Base-by-base conservation (phyloP, 106 monocot species). In the Iris macrosiphon region DNA sequence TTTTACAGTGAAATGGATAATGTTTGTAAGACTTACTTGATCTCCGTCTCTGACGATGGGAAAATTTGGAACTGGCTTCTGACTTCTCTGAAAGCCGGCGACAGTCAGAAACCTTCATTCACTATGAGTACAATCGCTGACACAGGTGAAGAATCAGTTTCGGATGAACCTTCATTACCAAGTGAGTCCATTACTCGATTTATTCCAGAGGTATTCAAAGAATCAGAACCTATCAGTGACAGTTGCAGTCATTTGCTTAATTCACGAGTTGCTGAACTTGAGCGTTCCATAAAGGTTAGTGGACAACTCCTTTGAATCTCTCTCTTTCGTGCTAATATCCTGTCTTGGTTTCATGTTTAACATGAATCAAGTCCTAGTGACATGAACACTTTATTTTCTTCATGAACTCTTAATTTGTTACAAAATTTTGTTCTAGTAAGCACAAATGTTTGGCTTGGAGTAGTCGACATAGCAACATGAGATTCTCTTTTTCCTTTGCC, bases 11-110 rank as follows among this genome's bases (percentile, higher is more conserved):
- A 64, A 19, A 19, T 23, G 11, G 42, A 45, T 40, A 16, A 64
- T 68, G 53, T 27, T 68, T 57, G 61, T 10, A 76, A 57, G 60
- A 67, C 68, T 72, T 34, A 69, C 57, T 55, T 98, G 22, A 55
- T 87, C 48, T 76, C 87, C 15, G 87, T 98, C 50, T 80, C 98
- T 51, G 98, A 98, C 70, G 98, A 98, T 74, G 98, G 98, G 30
- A 98, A 78, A 71, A 65, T 98, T 53, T 98, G 98, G 90, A 80
- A 65, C 21, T 98, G 98, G 98, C 70, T 78, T 62, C 28, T 98
- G 18, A 70, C 52, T 67, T 67, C 69, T 83, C 72, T 78, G 31
- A 71, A 67, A 39, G 49, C 41, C 31, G 56, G 61, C 59, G 48
- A 30, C 63, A 27, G 43, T 55, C 40, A 17, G 13, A 40, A 35